Evolutionary conservation across 2,329 filamentous ascomycete species (phyloP).

Genomic region (Bimuria novae-zelandiae): DNA sequence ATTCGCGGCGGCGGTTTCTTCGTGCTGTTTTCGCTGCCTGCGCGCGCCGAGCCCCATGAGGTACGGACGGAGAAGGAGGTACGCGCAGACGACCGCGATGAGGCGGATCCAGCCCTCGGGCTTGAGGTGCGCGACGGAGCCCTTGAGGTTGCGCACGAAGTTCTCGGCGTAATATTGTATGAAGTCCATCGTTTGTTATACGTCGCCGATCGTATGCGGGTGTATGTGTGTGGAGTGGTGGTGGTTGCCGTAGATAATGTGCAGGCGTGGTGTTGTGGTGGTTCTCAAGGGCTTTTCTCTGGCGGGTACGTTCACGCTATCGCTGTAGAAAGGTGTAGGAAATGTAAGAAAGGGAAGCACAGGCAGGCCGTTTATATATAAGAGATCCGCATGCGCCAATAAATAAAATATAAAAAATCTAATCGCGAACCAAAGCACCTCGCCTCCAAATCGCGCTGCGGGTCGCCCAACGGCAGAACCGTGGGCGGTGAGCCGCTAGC

Average conservation of each 20-base stretch:
- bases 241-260: not conserved
- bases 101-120: constrained; percentile 65
- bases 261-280: not conserved
- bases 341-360: not conserved
- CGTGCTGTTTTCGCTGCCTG: constrained; percentile 66
- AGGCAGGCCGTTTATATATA: not conserved
- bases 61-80: constrained; percentile 72
- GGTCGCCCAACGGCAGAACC: constrained; percentile 1
- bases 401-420: not conserved
- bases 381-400: not conserved
- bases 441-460: constrained; percentile 9
- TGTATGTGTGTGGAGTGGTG: not conserved
- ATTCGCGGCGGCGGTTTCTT: constrained; percentile 53
- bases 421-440: not conserved
- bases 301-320: too few relatives aligned
- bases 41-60: constrained; percentile 69
- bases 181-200: not conserved
- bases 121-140: constrained; percentile 51
- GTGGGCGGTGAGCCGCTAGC: not conserved
- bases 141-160: constrained; percentile 48
- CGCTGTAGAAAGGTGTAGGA: too few relatives aligned
- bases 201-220: constrained; percentile 2
- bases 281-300: too few relatives aligned
- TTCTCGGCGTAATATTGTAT: constrained; percentile 39
- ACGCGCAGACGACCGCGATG: constrained; percentile 72